Base-by-base conservation (phyloP, 2,329 filamentous ascomycete species). In the Cladosporium sphaerospermum region DNA sequence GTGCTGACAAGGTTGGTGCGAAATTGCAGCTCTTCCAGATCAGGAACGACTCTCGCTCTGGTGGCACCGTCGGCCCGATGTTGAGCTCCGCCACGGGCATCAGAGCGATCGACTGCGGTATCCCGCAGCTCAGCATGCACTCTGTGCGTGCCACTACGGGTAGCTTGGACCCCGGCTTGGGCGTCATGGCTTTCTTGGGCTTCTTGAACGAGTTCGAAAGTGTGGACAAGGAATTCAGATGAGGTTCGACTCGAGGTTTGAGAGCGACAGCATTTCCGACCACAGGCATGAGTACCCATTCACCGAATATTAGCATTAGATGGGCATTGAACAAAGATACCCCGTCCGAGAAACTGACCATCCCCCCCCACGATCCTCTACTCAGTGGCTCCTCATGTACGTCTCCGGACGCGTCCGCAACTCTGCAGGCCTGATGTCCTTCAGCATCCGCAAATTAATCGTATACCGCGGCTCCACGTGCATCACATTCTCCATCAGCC, bases 11-110 rank as follows among this genome's bases (percentile, higher is more conserved):
- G 55, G 80, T 78, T 56, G 88, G 77, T 47, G 82, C 82, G 53
- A 82, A 79, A 45, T 78, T 95, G 51, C 93, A 97, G 72, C 76
- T 87, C 5, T 97, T 97, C 78, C 90, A 95, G 78, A 97, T 97
- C 68, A 78, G 93, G 54, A 99, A 97, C 67, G 93, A 97, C 71
- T 86, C 81, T 9, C 78, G 92, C 52, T 89, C 84, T 64, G 93
- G 93, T 31, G 93, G 93, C 13, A 99, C 93, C 0, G 90, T 97
- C n/a, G 93, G 93, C 0, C 93, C 93, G 0, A 90, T 91, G 81
- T 78, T 96, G 34, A 89, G 84, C 60, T 83, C 85, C 28, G 81
- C 80, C 28, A 87, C 93, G 71, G 92, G 92, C 31, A 84, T 95
- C 55, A 76, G 88, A 48, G 82, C 89, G 0, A 86, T 93, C 45